These are phyloP conservation scores for Tieghemostelium lacteum DNA, from an alignment of 78 protist genomes.

Conservation along the genomic window DNA sequence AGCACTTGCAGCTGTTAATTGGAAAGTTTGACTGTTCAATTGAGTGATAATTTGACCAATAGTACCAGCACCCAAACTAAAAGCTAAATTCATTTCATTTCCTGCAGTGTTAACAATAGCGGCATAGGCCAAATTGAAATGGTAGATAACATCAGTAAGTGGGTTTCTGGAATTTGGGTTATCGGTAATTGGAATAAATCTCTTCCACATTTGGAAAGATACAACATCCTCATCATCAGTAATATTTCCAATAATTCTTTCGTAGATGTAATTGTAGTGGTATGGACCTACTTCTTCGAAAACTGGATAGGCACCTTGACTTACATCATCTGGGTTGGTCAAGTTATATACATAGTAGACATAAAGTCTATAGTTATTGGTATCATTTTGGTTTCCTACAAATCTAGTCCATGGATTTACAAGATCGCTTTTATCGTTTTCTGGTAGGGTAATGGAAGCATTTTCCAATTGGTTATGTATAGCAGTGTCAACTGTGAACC, in stretches of 20 bases:
- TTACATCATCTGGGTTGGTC: slow-evolving; percentile 24
- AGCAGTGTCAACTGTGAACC: slow-evolving; percentile 14
- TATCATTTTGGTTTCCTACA: slow-evolving; percentile 32
- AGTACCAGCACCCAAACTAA: not conserved
- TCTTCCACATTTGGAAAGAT: slow-evolving; percentile 28
- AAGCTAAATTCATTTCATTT: not conserved
- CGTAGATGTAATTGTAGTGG: slow-evolving; percentile 23
- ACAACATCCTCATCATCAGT: slow-evolving; percentile 14
- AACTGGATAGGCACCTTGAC: slow-evolving; percentile 17
- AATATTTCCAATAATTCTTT: slow-evolving; percentile 9
- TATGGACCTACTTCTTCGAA: slow-evolving; percentile 68
- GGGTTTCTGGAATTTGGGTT: slow-evolving; percentile 12
- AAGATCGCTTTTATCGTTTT: slow-evolving; percentile 7
- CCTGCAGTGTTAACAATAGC: not conserved
- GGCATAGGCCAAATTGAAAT: slow-evolving; percentile 47
- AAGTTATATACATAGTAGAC: slow-evolving; percentile 26
- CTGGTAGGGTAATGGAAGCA: slow-evolving; percentile 35
- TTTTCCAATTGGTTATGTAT: slow-evolving; percentile 6
- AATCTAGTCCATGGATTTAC: slow-evolving; percentile 65
- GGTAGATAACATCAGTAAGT: slow-evolving; percentile 20
- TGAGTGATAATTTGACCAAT: not conserved
- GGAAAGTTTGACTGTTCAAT: not conserved
- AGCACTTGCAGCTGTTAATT: not conserved
- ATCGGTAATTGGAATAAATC: not conserved
- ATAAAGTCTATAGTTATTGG: slow-evolving; percentile 28